Percentiles rank a stretch among this genome's conserved stretches.
These are phyloP conservation scores for Leishmania arabica DNA, from an alignment of 208 protist genomes.

Conservation along the genomic window DNA sequence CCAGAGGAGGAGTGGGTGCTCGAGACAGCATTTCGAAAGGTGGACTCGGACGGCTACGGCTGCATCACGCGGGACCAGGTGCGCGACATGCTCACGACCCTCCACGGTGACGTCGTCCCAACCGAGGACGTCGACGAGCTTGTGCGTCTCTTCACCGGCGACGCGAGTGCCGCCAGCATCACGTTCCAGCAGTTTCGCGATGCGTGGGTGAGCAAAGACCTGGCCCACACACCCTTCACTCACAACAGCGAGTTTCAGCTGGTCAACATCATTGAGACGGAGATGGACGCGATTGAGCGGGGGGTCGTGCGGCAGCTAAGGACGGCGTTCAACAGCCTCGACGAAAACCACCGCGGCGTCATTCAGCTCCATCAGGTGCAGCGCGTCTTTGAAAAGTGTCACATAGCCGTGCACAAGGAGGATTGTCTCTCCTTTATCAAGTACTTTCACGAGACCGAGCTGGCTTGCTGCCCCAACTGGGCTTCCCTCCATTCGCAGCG, in stretches of 20 bases:
- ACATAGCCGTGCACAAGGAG: conserved; percentile 55
- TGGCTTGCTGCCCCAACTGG: conserved; percentile 4
- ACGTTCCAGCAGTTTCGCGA: conserved; percentile 86
- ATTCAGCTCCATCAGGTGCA: conserved; percentile 71
- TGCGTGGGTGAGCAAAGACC: conserved; percentile 82
- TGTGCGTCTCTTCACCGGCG: conserved; percentile 75
- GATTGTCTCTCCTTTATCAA: conserved; percentile 78
- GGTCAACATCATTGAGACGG: conserved; percentile 75
- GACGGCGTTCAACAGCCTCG: conserved; percentile 84
- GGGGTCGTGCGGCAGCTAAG: conserved; percentile 82
- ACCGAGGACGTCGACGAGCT: conserved; percentile 72
- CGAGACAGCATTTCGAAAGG: conserved; percentile 68
- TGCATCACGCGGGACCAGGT: conserved; percentile 82
- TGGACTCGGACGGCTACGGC: conserved; percentile 83
- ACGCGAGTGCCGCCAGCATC: conserved; percentile 47
- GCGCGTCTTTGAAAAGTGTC: conserved; percentile 65
- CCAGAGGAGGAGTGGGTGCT: conserved; percentile 75
- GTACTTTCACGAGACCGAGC: conserved; percentile 70
- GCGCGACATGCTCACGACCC: conserved; percentile 83
- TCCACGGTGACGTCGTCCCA: conserved; percentile 61
- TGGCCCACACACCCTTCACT: conserved; percentile 63
- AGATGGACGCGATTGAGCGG: conserved; percentile 77
- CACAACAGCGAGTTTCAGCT: conserved; percentile 79
- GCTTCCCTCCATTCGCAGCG: conserved; percentile 10
- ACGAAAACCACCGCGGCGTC: conserved; percentile 77